Evolutionary conservation across 1,284 basidiomycete genomes (phyloP), one percentile per base, ranked within the genome.

Genomic region (Anthracocystis walkeri): DNA sequence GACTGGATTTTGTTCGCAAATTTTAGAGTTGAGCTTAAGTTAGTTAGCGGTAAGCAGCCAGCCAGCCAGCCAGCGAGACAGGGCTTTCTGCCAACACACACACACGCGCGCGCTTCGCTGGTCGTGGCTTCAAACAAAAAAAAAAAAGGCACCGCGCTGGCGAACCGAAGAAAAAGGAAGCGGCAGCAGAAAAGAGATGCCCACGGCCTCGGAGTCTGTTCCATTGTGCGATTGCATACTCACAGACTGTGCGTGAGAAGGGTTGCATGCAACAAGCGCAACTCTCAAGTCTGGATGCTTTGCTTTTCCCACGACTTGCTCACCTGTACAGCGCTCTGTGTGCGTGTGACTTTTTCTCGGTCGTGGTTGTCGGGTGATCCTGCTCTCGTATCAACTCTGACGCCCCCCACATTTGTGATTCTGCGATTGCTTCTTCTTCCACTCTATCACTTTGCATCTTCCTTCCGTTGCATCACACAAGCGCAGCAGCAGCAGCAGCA

Each of bases 201-300:
- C 53, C 53, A 54, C 53, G 41, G 41, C 14, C 53, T 54, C 53
- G 53, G 53, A 41, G 41, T 54, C 7, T 31, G 41, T 18, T 49
- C 18, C 29, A 27, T 27, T 41, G 51, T 31, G 33, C 7, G 7
- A 29, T 31, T 21, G 51, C 33, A 29, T 29, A 29, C 23, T n/a
- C n/a, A n/a, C n/a, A n/a, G n/a, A 23, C 25, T 40, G 38, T 46
- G 45, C n/a, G 44, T 27, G 25, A 48, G 2, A 18, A 29, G 45
- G n/a, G 41, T 42, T 48, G 46, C 27, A 46, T 48, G 46, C 4
- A 48, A 48, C 25, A 21, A 48, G 46, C 25, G 27, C 23, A 46
- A 20, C 11, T n/a, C 35, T 10, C 16, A 14, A 4, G 11, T 38
- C 35, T 38, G 35, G 8, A 27, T 7, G 10, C 3, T 23, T 45